phyloP scores from a whole-genome alignment of 2,329 filamentous ascomycete genomes.

The Aspergillus tanneri region DNA sequence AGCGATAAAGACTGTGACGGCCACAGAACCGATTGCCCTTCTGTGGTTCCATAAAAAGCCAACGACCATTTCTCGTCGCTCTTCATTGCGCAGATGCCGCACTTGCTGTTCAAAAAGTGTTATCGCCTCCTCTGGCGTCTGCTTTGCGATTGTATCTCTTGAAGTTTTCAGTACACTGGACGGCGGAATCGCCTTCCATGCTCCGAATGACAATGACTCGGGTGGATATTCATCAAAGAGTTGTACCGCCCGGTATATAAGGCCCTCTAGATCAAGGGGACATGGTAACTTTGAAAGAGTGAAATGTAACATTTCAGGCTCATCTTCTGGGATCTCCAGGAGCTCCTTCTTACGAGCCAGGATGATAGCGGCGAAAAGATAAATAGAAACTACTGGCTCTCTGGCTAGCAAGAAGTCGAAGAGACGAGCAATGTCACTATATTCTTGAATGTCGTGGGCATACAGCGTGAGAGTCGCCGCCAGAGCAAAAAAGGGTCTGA shows the following conservation, averaged over 20 bases:
- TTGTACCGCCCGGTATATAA: constrained; percentile 65
- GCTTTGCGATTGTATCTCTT: constrained; percentile 52
- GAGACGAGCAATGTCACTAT: constrained; percentile 80
- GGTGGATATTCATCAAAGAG: constrained; percentile 71
- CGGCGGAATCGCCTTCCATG: constrained; percentile 70
- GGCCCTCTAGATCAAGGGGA: constrained; percentile 73
- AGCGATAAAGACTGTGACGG: constrained; percentile 65
- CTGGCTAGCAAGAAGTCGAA: constrained; percentile 89
- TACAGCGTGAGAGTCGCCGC: constrained; percentile 95
- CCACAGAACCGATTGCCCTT: constrained; percentile 60
- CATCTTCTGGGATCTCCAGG: constrained; percentile 76
- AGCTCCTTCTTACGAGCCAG: constrained; percentile 77
- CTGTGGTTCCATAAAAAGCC: constrained; percentile 63
- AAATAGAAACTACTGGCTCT: constrained; percentile 84
- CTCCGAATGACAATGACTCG: constrained; percentile 59
- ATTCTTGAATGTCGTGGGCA: constrained; percentile 90
- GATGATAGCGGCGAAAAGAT: constrained; percentile 88
- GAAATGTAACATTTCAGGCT: constrained; percentile 89
- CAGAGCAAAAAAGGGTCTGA: constrained; percentile 87
- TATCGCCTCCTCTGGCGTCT: constrained; percentile 66
- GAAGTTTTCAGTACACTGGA: constrained; percentile 86
- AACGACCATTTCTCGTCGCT: constrained; percentile 55
- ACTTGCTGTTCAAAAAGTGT: constrained; percentile 69
- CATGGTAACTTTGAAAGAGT: constrained; percentile 82
- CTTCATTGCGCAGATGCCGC: constrained; percentile 66